A percentile compares a stretch with the other conserved stretches of the same genome.
These are phyloP conservation scores for Nitzschia inconspicua DNA, from an alignment of 108 stramenopile genomes.

Conservation along the genomic window DNA sequence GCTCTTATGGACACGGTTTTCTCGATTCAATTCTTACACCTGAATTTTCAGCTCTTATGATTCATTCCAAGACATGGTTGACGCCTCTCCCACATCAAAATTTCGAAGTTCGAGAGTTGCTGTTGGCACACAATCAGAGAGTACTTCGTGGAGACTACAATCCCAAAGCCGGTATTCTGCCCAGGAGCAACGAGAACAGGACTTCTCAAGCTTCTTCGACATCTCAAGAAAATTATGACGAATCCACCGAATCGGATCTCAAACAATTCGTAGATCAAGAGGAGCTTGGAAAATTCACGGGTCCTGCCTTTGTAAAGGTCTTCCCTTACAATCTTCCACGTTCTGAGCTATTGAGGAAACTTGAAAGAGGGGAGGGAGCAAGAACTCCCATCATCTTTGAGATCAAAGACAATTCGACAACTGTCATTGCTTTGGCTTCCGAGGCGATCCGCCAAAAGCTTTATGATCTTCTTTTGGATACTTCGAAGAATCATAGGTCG, in stretches of 20 bases:
- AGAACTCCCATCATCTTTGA: no score
- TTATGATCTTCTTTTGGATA: background rate
- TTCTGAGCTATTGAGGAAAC: background rate
- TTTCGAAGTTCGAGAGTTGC: conserved; percentile 55
- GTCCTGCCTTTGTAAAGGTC: background rate
- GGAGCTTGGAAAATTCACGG: background rate
- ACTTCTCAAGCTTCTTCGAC: no score
- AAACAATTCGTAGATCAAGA: background rate
- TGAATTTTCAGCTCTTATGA: conserved; percentile 32
- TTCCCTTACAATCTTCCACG: background rate
- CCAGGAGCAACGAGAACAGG: no score
- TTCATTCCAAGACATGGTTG: conserved; percentile 49
- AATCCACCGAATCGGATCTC: background rate
- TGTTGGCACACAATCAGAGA: conserved; percentile 49
- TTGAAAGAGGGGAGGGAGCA: background rate
- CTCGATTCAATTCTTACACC: no score
- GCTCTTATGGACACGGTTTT: background rate
- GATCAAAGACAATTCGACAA: no score
- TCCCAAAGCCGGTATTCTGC: conserved; percentile 48
- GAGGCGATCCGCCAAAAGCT: no score
- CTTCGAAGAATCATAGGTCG: background rate
- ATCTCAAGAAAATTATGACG: background rate
- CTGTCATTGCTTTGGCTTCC: no score
- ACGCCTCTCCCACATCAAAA: conserved; percentile 60
- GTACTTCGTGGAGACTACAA: conserved; percentile 46